phyloP scores from a whole-genome alignment of 2,329 filamentous ascomycete species.

The Alternaria novae-zelandiae region DNA sequence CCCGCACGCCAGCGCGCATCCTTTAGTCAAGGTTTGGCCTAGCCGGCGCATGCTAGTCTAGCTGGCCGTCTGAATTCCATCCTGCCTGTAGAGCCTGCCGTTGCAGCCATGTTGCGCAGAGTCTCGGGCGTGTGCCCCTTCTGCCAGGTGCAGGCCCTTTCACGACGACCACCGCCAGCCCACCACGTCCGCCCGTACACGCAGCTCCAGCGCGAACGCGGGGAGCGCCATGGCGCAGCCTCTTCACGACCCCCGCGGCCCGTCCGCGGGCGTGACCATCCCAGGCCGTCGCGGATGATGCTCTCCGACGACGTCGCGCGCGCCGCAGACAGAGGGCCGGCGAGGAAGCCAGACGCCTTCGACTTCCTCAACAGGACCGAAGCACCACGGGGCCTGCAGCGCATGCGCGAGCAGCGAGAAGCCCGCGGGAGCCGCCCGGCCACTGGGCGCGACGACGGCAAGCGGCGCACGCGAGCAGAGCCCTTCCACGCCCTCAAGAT shows the following conservation, averaged over 20 bases:
- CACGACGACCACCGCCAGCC: background rate
- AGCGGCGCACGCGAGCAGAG: slow-evolving; percentile 49
- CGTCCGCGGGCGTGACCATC: slow-evolving; percentile 13
- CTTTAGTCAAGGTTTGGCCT: background rate
- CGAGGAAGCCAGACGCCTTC: slow-evolving; percentile 41
- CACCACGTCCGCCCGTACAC: slow-evolving; percentile 47
- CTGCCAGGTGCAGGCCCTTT: slow-evolving; percentile 48
- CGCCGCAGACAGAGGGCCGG: slow-evolving; percentile 29
- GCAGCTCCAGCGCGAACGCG: slow-evolving; percentile 29
- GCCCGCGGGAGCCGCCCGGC: slow-evolving; percentile 11
- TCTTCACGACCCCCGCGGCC: slow-evolving; percentile 1
- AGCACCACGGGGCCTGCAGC: slow-evolving; percentile 33
- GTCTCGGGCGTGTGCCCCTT: slow-evolving; percentile 48
- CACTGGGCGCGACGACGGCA: slow-evolving; percentile 28
- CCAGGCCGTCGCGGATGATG: slow-evolving; percentile 55
- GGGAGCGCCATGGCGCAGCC: slow-evolving; percentile 10
- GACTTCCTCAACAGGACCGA: slow-evolving; percentile 42
- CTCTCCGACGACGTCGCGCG: slow-evolving; percentile 52
- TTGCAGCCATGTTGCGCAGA: slow-evolving; percentile 35
- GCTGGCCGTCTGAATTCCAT: background rate
- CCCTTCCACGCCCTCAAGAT: slow-evolving; percentile 88
- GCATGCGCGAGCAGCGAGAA: slow-evolving; percentile 18
- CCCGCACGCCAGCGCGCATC: slow-evolving; percentile 10
- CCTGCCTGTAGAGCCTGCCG: background rate
- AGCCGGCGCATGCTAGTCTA: background rate